Conservation (phyloP, 225 moss, liverwort and hornwort genomes). For the Polytrichum formosum region DNA sequence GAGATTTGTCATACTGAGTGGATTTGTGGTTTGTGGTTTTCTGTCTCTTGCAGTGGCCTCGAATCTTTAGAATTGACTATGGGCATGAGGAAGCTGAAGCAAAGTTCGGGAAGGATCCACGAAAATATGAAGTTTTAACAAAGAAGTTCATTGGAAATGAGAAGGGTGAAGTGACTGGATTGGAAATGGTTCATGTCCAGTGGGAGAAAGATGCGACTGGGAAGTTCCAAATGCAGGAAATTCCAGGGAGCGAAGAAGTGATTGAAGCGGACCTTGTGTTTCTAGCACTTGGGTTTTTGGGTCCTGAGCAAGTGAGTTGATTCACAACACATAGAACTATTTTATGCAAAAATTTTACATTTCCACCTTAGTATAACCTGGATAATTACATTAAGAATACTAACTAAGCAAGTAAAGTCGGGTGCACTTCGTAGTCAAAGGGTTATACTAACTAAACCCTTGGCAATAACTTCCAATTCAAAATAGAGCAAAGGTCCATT, state of each 20-base stretch:
- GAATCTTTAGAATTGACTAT: conserved; percentile 75
- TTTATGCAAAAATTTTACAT: background rate
- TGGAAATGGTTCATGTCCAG: conserved; percentile 60
- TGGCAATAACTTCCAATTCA: too few relatives aligned
- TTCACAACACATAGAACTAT: background rate
- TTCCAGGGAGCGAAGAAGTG: conserved; percentile 68
- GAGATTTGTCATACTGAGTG: too few relatives aligned
- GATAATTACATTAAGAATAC: background rate
- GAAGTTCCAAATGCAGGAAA: conserved; percentile 76
- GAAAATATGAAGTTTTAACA: conserved; percentile 75
- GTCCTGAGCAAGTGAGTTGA: conserved; percentile 74
- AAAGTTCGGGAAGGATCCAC: conserved; percentile 74
- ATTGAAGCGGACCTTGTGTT: conserved; percentile 67
- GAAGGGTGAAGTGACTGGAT: conserved; percentile 55
- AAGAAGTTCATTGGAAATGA: conserved; percentile 78
- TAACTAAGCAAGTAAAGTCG: background rate
- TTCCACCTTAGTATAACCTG: background rate
- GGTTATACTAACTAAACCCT: too few relatives aligned
- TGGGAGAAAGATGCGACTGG: conserved; percentile 79
- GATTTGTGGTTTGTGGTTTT: background rate
- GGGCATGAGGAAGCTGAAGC: conserved; percentile 76
- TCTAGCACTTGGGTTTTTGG: conserved; percentile 77
- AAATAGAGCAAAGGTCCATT: too few relatives aligned
- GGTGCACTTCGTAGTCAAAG: background rate
- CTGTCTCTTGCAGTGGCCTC: conserved; percentile 64